Evolutionary conservation across 768 basidiomycete species (phyloP).

Genomic region (Lactarius trivialis): DNA sequence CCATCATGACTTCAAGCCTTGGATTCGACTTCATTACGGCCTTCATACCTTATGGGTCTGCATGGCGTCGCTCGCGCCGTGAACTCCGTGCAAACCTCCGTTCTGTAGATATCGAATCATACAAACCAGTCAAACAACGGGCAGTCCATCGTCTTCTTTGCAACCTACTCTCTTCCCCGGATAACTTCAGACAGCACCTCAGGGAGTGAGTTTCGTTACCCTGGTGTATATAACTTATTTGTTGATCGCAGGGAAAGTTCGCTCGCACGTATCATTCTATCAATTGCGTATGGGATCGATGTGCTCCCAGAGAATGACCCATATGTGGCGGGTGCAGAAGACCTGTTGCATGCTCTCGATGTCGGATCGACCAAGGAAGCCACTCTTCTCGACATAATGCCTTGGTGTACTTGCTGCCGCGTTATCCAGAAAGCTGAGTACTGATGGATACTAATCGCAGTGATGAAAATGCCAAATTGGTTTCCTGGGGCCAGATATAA

Average conservation of each 20-base stretch:
- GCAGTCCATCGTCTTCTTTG: neutral
- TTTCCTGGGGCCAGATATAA: neutral
- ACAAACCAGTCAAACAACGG: neutral
- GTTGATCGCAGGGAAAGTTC: neutral
- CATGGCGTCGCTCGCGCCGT: neutral
- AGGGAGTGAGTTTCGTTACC: neutral
- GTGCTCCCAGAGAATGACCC: neutral
- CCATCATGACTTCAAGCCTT: neutral
- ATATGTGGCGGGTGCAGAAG: neutral
- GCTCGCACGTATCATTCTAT: neutral
- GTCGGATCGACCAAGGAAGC: neutral
- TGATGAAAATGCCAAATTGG: neutral
- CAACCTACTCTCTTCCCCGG: neutral
- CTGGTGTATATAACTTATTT: neutral
- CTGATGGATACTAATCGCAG: neutral
- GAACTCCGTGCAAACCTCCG: neutral
- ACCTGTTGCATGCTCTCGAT: neutral
- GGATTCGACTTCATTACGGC: neutral
- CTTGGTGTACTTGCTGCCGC: neutral
- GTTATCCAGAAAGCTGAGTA: neutral
- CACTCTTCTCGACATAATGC: neutral
- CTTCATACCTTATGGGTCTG: neutral
- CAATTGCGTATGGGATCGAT: neutral
- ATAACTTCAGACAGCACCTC: neutral
- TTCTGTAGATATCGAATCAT: neutral